Evolutionary conservation across 345 rosid species (phyloP).

Genomic region (Bruguiera sexangula): DNA sequence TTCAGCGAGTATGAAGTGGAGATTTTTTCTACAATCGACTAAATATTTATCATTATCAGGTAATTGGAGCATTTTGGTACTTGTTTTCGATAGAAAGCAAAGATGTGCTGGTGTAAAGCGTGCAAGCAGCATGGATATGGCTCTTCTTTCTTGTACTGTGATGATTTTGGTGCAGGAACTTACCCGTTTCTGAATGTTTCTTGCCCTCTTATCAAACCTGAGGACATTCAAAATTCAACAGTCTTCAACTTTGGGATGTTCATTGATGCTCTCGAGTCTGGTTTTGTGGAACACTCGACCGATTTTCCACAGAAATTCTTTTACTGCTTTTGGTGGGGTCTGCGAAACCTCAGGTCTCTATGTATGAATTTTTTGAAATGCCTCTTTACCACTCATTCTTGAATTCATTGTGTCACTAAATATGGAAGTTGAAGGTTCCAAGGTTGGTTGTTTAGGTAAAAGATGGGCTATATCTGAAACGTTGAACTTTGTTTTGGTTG

Average conservation of each 20-base stretch:
- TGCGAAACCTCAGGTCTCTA: conserved; percentile 76
- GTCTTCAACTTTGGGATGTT: conserved; percentile 71
- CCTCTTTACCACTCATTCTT: too few species aligned
- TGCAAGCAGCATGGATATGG: neutral
- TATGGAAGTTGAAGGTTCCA: too few species aligned
- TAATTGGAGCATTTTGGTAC: conserved; percentile 76
- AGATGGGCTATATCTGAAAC: too few species aligned
- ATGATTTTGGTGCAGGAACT: too few species aligned
- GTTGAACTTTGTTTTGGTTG: too few species aligned
- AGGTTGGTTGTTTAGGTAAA: too few species aligned
- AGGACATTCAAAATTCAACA: conserved; percentile 22
- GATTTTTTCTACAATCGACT: too few species aligned
- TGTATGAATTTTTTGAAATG: neutral
- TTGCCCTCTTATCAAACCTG: conserved; percentile 44
- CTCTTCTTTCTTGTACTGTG: conserved; percentile 33
- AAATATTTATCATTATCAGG: conserved; percentile 28
- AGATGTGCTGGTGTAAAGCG: conserved; percentile 55
- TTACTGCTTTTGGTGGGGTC: conserved; percentile 97
- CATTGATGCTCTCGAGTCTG: conserved; percentile 54
- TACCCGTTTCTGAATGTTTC: conserved; percentile 13
- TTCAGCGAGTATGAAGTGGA: too few species aligned
- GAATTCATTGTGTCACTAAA: too few species aligned
- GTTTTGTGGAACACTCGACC: conserved; percentile 38
- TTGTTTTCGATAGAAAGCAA: conserved; percentile 59
- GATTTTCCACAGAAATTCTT: conserved; percentile 55